Percentiles rank a stretch among this genome's conserved stretches.
phyloP scores from a whole-genome alignment of 495 filamentous ascomycete species.

The Podospora didyma region DNA sequence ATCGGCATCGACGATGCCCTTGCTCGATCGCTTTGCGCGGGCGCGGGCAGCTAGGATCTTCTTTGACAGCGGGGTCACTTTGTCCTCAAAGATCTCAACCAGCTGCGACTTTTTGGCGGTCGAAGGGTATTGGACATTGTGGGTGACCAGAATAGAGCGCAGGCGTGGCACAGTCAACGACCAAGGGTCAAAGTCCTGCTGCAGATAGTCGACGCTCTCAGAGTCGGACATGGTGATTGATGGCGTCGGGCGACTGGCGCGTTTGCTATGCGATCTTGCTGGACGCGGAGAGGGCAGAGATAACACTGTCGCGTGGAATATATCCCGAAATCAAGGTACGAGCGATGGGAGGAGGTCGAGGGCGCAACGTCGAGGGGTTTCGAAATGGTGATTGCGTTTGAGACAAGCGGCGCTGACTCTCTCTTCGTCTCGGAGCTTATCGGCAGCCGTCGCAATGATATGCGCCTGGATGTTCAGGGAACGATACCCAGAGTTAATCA shows the following conservation, averaged over 20 bases:
- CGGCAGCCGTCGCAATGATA: too few species aligned
- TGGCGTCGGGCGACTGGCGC: constrained; percentile 11
- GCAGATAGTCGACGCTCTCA: constrained; percentile 76
- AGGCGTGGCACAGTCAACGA: constrained; percentile 80
- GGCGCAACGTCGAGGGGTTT: too few species aligned
- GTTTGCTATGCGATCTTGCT: background rate
- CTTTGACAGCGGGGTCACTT: constrained; percentile 71
- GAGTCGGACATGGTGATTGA: constrained; percentile 52
- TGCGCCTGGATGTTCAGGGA: background rate
- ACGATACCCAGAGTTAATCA: background rate
- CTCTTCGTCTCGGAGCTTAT: too few species aligned
- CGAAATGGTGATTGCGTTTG: too few species aligned
- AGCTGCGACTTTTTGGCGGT: constrained; percentile 83
- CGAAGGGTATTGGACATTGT: constrained; percentile 79
- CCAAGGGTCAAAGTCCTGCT: constrained; percentile 76
- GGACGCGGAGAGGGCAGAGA: background rate
- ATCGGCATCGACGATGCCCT: constrained; percentile 78
- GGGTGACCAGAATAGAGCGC: constrained; percentile 81
- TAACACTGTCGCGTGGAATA: background rate
- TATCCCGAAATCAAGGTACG: background rate
- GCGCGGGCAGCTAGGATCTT: constrained; percentile 71
- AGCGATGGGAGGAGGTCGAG: too few species aligned
- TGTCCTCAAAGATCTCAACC: constrained; percentile 73
- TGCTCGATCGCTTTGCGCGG: constrained; percentile 72
- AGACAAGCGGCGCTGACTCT: too few species aligned